Evolutionary conservation across 345 rosid genomes (phyloP).

Genomic region (Cardamine resedifolia): DNA sequence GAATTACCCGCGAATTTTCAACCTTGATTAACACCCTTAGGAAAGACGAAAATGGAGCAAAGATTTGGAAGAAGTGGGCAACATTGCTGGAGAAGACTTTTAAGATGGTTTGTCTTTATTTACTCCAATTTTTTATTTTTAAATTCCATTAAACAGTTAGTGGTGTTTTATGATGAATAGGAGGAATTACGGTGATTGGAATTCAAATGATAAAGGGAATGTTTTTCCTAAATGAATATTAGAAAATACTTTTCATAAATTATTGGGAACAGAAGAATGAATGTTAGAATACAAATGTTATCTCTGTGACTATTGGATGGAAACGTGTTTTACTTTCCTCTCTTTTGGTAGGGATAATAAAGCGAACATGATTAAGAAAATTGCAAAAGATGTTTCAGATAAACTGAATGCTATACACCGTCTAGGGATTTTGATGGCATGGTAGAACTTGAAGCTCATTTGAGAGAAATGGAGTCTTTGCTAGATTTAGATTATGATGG

Average conservation of each 20-base stretch:
- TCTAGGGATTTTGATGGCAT: too few relatives aligned
- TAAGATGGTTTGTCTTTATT: not conserved
- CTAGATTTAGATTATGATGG: not conserved
- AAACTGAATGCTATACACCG: too few relatives aligned
- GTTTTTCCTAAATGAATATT: not conserved
- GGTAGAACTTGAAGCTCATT: too few relatives aligned
- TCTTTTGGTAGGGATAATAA: not conserved
- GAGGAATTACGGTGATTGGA: not conserved
- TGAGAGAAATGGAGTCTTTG: not conserved
- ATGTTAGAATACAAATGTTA: not conserved
- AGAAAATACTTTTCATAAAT: too few relatives aligned
- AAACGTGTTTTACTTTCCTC: not conserved
- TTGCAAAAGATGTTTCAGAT: not conserved
- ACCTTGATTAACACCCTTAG: too few relatives aligned
- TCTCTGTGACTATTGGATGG: not conserved
- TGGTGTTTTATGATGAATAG: not conserved
- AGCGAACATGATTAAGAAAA: not conserved
- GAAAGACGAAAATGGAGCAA: not conserved
- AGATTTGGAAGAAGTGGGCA: not conserved
- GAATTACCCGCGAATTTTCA: not conserved
- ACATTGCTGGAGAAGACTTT: slow-evolving; percentile 4
- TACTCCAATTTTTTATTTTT: not conserved
- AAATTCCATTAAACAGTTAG: not conserved
- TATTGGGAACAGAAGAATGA: too few relatives aligned
- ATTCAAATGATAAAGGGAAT: not conserved